Percentiles rank a stretch among this genome's conserved stretches.
These are phyloP conservation scores for Aquilaria agallochum DNA, from an alignment of 441 rosid species.

Conservation along the genomic window DNA sequence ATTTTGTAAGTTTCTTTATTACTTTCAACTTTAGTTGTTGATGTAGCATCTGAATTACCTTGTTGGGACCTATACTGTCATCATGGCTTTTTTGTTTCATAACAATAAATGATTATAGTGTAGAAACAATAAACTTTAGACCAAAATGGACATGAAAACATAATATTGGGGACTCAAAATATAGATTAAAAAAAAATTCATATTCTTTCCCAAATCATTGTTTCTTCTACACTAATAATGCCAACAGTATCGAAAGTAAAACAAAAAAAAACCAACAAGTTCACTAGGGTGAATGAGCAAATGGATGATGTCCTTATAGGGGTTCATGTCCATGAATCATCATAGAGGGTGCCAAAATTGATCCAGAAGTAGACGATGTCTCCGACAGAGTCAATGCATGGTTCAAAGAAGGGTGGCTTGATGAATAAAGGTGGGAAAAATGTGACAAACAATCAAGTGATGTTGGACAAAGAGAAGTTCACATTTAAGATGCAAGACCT, in stretches of 20 bases:
- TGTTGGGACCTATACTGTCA: too few species aligned
- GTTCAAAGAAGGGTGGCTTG: constrained; percentile 4
- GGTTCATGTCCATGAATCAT: constrained; percentile 30
- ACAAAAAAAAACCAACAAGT: constrained; percentile 31
- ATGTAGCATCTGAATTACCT: too few species aligned
- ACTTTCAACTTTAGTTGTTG: too few species aligned
- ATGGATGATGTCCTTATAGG: constrained; percentile 26
- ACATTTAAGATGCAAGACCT: constrained; percentile 68
- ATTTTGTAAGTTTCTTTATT: too few species aligned
- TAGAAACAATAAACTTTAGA: too few species aligned
- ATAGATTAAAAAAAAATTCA: too few species aligned
- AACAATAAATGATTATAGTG: too few species aligned
- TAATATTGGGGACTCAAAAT: too few species aligned
- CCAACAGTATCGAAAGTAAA: background rate
- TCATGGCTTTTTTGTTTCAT: too few species aligned
- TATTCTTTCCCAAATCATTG: too few species aligned
- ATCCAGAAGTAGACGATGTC: constrained; percentile 15
- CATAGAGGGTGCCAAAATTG: constrained; percentile 10
- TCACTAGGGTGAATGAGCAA: constrained; percentile 41
- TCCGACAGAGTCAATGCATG: constrained; percentile 14
- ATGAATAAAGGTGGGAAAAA: constrained; percentile 26
- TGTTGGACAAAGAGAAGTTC: constrained; percentile 67
- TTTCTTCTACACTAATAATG: too few species aligned
- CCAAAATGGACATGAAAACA: too few species aligned
- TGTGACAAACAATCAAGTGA: constrained; percentile 45